These are phyloP conservation scores for Alternaria sp. DNA, from an alignment of 2,329 filamentous ascomycete genomes.

Conservation along the genomic window DNA sequence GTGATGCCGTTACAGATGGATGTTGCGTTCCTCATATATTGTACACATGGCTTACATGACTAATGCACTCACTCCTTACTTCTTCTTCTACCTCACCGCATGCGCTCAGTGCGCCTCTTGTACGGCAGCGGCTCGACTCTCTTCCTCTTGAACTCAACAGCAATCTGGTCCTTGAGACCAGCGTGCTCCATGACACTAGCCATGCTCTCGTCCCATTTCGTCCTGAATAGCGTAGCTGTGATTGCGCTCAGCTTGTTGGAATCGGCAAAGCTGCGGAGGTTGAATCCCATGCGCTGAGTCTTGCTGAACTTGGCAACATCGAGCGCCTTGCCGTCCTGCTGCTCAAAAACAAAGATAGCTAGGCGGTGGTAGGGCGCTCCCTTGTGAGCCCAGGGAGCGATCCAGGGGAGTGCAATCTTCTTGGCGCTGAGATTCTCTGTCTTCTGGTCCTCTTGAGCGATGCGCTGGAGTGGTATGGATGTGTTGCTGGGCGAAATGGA, in stretches of 20 bases:
- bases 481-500: constrained; percentile 65
- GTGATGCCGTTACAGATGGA: not conserved
- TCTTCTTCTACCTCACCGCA: constrained; percentile 46
- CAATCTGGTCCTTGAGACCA: constrained; percentile 72
- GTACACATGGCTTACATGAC: constrained; percentile 18
- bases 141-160: constrained; percentile 85
- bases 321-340: constrained; percentile 63
- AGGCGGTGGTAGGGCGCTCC: constrained; percentile 91
- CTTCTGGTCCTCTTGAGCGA: constrained; percentile 45
- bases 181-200: constrained; percentile 85
- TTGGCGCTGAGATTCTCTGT: constrained; percentile 57
- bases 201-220: constrained; percentile 87
- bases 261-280: constrained; percentile 75
- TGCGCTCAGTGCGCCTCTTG: constrained; percentile 64
- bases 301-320: constrained; percentile 71
- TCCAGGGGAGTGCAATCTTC: constrained; percentile 80
- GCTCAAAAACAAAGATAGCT: constrained; percentile 82
- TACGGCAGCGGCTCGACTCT: constrained; percentile 74
- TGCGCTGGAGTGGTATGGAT: constrained; percentile 43
- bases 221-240: constrained; percentile 87
- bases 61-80: constrained; percentile 17
- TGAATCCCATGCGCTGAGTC: constrained; percentile 77
- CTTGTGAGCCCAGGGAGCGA: constrained; percentile 86
- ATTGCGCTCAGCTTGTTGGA: constrained; percentile 75
- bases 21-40: constrained; percentile 10